Evolutionary conservation across 176 grass and related monocot genomes (phyloP).

Genomic region (Cenchrus fungigraminus): DNA sequence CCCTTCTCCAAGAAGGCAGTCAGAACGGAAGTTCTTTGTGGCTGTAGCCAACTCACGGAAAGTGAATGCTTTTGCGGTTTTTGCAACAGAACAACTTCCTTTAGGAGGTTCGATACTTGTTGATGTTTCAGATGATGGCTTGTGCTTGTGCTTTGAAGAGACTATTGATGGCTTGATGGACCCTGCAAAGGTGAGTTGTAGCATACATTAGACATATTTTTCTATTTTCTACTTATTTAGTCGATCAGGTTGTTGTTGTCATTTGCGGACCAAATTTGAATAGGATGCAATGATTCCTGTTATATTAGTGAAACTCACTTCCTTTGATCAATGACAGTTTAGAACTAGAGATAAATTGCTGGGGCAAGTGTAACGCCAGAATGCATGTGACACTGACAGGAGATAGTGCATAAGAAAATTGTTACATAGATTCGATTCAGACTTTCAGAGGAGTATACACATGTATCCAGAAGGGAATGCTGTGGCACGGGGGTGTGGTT

Average conservation of each 20-base stretch:
- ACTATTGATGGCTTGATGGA: constrained; percentile 1
- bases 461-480: constrained; percentile 31
- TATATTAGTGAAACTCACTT: constrained; percentile 17
- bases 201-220: constrained; percentile 24
- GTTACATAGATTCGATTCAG: constrained; percentile 14
- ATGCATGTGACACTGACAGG: constrained; percentile 33
- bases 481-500: constrained; percentile 22
- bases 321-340: constrained; percentile 8
- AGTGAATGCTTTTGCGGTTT: constrained; percentile 63
- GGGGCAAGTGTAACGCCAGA: not conserved
- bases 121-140: constrained; percentile 40
- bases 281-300: not conserved
- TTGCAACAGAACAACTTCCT: constrained; percentile 41
- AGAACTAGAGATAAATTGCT: not conserved
- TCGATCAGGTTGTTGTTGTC: constrained; percentile 8
- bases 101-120: constrained; percentile 39
- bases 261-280: constrained; percentile 3
- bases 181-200: constrained; percentile 47
- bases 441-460: constrained; percentile 34
- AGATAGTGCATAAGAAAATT: constrained; percentile 9
- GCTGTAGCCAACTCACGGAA: constrained; percentile 80
- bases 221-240: constrained; percentile 2
- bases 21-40: constrained; percentile 67
- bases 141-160: constrained; percentile 37
- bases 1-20: constrained; percentile 79